Evolutionary conservation across 108 stramenopile species (phyloP), one percentile per base, ranked within the genome.

Genomic region (Stephanodiscus triporus): DNA sequence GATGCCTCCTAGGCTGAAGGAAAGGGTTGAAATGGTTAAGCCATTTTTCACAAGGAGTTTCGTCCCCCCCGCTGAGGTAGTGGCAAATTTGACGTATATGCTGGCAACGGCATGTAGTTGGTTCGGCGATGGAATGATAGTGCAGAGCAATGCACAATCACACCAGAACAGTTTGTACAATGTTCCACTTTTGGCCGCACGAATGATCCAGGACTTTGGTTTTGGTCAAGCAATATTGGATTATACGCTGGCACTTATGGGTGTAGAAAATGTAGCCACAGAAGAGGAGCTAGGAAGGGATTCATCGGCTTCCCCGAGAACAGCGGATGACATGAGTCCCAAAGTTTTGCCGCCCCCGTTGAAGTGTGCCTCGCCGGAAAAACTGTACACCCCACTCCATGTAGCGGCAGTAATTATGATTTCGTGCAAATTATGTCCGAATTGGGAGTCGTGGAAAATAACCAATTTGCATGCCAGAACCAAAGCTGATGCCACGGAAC

Each of bases 331-430:
- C 51, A 48, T 9, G 13, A 34, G 32, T 5, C 37, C 32, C 1
- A 53, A 77, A 13, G 7, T 37, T 38, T 63, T 84, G 13, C 84
- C 84, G n/a, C 55, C 63, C 34, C 32, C 81, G n/a, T 61, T 84
- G 22, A 42, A 48, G 24, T 29, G 50, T 55, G 76, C 73, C 30
- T 68, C 53, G 30, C 63, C 74, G 20, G 57, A 83, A 22, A 75
- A 66, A 36, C 43, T 88, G 19, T 62, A 66, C 32, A 78, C 84
- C 9, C 62, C 74, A 19, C 59, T 69, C 10, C 71, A 73, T 68
- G 71, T 88, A 45, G 65, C 84, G 26, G 84, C 81, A 36, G 82
- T 86, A n/a, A 75, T 86, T 51, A 78, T 81, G 9, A 72, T 86
- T 13, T 84, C 86, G 54, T 88, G 82, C 68, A 86, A 88, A 66